Base-by-base conservation (phyloP, 2,329 filamentous ascomycete species). In the Venturia effusa region DNA sequence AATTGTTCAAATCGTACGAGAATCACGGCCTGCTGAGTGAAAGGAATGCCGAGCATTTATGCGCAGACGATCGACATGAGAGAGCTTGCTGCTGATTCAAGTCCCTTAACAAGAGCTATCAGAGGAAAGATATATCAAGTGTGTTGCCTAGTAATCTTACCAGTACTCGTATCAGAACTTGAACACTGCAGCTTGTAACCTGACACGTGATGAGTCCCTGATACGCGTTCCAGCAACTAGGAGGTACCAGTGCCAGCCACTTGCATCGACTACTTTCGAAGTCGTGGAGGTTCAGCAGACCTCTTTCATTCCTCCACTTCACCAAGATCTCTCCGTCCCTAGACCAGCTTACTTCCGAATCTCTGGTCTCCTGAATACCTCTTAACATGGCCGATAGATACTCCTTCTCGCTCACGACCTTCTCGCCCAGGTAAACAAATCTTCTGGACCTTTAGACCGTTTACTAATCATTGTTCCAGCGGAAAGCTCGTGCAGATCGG, bases 401-500 rank as follows among this genome's bases (percentile, higher is more conserved):
- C 80, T 97, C 93, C 64, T 99, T 99, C 87, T 99, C 94, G 66
- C 85, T 99, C 76, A 99, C 94, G 68, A 99, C 94, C 69, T 99
- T 99, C 88, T 97, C 94, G 74, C 94, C 94, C 77, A 99, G 93
- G 94, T 95, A 87, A 79, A 86, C 74, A 68, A 66, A 30, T 15
- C 61, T 66, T 67, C 71, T 66, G 48, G 65, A 43, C 43, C 48
- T 68, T 59, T 67, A 67, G 68, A 69, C 69, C 66, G 48, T 64
- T 67, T 73, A 76, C 80, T 84, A 77, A 85, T 75, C 66, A 67
- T 60, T 66, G 65, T 22, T 67, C 71, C 71, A 97, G 94, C 78
- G 94, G 94, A 77, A 99, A 99, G 83, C 88, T 99, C 81, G 93
- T 97, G 69, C 94, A 99, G 81, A 97, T 99, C 80, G 93, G 93